Base-by-base conservation (phyloP, 1,139 yeast genomes). In the Kurtzmaniella quercitrusa region DNA sequence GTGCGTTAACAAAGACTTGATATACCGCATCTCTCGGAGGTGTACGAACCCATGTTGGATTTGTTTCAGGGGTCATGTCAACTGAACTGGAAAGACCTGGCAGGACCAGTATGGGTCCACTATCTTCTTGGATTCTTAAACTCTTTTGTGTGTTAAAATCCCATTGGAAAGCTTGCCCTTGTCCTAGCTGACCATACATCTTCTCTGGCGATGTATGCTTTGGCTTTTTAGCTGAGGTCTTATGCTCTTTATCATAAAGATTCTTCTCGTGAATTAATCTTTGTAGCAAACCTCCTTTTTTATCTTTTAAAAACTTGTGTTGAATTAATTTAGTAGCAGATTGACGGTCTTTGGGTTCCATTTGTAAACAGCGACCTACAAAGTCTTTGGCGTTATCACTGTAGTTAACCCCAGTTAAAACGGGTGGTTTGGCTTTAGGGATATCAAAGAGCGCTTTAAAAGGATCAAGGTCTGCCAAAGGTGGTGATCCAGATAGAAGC, bases 381-480 rank as follows among this genome's bases (percentile, higher is more conserved):
- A 86, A 86, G 46, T 75, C 80, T 53, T 81, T 79, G 37, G 82
- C 70, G 36, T 65, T 59, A n/a, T 68, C 75, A 40, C 81, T 66
- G 52, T 65, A 81, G 16, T 63, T 55, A 7, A 56, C 46, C 0
- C 77, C 77, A 5, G 61, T 65, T 44, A 90, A 65, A 8, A 62
- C 57, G 1, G 96, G 96, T 0, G 96, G 81, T 37, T 79, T 77
- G 40, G 76, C 69, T 45, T 75, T 75, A 17, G 95, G 94, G 43
- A 90, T 83, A 46, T 81, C 79, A 56, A 83, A 77, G 46, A 90
- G 67, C 0, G 86, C 85, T 52, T 84, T 82, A 79, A 85, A 75
- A 10, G 95, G 95, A 46, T 85, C 88, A 46, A 76, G 68, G 27
- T 82, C 78, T 0, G 86, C 63, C 43, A 79, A 68, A 1, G 96